Conservation (phyloP, 2,329 filamentous ascomycete species). For the Alternaria longipes region DNA sequence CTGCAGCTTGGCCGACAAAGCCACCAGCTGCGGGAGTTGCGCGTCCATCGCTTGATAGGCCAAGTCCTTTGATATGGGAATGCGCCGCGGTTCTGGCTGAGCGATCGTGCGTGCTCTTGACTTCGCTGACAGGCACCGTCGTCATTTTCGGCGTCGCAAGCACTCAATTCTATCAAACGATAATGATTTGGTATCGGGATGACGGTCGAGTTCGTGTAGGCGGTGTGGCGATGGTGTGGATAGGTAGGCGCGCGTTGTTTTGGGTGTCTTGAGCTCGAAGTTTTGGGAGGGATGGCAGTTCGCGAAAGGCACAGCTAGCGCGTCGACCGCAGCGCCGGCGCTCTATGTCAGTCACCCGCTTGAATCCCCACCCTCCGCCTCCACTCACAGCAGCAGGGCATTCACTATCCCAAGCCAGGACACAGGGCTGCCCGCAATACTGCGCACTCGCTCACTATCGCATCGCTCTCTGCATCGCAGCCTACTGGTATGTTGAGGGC, state of each 20-base stretch:
- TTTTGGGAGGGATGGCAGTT: constrained; percentile 24
- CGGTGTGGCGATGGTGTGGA: constrained; percentile 5
- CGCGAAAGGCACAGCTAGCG: constrained; percentile 25
- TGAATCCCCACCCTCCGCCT: constrained; percentile 24
- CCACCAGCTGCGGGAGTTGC: constrained; percentile 77
- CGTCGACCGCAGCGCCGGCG: constrained; percentile 16
- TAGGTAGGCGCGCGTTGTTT: constrained; percentile 23
- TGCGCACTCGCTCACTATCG: background rate
- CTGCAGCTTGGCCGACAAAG: constrained; percentile 87
- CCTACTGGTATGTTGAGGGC: background rate
- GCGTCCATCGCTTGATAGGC: constrained; percentile 81
- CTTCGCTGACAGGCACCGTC: constrained; percentile 71
- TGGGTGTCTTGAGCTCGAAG: constrained; percentile 24
- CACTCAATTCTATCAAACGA: constrained; percentile 8
- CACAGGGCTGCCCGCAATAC: background rate
- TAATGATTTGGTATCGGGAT: background rate
- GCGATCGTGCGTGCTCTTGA: constrained; percentile 95
- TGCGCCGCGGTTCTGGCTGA: constrained; percentile 82
- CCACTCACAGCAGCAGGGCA: constrained; percentile 20
- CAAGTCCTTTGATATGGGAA: constrained; percentile 96
- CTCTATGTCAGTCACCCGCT: constrained; percentile 16
- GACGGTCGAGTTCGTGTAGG: constrained; percentile 1
- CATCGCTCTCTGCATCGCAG: background rate
- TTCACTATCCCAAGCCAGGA: background rate
- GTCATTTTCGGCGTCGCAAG: constrained; percentile 41